phyloP scores from a whole-genome alignment of 495 filamentous ascomycete genomes.

The Penicillium roqueforti region DNA sequence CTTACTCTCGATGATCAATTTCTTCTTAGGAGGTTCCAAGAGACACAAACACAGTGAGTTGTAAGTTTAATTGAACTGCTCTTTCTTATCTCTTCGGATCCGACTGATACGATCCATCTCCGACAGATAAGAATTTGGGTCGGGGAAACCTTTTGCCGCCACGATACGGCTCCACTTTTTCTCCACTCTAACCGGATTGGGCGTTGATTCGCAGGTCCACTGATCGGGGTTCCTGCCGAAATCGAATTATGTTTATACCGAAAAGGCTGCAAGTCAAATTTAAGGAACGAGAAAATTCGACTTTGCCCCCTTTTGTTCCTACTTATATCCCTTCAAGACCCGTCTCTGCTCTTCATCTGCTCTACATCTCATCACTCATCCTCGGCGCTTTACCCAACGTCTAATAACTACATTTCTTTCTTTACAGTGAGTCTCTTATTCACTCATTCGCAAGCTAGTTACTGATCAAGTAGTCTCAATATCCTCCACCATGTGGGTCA shows the following conservation, averaged over 20 bases:
- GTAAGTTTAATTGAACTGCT: too few species aligned
- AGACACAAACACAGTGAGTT: too few species aligned
- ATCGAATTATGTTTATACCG: background rate
- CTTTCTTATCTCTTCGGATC: background rate
- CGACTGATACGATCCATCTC: conserved; percentile 1
- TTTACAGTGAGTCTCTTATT: background rate
- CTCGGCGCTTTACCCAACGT: background rate
- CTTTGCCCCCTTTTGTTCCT: background rate
- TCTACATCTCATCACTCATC: background rate
- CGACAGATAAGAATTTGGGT: background rate
- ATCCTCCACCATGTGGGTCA: conserved; percentile 47
- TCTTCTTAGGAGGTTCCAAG: background rate
- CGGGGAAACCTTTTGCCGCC: too few species aligned
- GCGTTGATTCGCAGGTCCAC: background rate
- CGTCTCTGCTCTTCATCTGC: background rate
- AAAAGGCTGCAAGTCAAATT: background rate
- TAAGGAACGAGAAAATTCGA: too few species aligned
- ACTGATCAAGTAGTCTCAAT: background rate
- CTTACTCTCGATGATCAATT: background rate
- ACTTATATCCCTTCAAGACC: background rate
- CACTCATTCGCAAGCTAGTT: background rate
- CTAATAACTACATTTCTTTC: background rate
- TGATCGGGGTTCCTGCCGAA: background rate
- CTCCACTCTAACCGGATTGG: background rate
- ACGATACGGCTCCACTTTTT: background rate